Conservation (phyloP, 139 green algal genomes). For the Chlamydomonas applanata region DNA sequence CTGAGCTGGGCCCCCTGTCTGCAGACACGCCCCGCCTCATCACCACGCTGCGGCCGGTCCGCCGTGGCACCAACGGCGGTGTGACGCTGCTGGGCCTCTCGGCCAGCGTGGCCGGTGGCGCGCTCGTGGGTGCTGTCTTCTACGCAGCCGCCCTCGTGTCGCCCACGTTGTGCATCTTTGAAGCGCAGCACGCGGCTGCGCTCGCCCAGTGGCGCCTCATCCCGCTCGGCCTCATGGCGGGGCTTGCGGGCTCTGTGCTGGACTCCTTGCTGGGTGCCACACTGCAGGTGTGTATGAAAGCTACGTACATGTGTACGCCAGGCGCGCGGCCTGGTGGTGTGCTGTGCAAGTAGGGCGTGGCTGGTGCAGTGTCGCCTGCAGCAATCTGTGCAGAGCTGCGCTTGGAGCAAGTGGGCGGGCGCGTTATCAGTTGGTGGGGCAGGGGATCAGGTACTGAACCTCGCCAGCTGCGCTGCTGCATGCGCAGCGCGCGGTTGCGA, state of each 20-base stretch:
- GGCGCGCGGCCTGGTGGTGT: too few species aligned
- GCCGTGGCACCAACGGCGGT: slow-evolving; percentile 82
- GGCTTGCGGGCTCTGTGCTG: slow-evolving; percentile 82
- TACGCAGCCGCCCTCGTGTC: slow-evolving; percentile 52
- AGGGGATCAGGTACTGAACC: too few species aligned
- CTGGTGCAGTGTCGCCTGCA: background rate
- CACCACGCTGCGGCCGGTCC: slow-evolving; percentile 68
- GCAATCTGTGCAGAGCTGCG: background rate
- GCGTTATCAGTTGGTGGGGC: too few species aligned
- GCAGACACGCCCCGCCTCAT: slow-evolving; percentile 74
- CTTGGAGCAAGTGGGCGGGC: too few species aligned
- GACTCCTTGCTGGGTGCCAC: slow-evolving; percentile 93
- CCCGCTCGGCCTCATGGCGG: slow-evolving; percentile 64
- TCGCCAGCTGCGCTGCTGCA: too few species aligned
- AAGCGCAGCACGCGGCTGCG: slow-evolving; percentile 23
- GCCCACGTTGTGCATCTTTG: slow-evolving; percentile 59
- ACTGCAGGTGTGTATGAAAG: slow-evolving; percentile 65
- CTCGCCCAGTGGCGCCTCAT: slow-evolving; percentile 57
- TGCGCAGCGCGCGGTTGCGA: too few species aligned
- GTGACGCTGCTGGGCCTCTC: slow-evolving; percentile 74
- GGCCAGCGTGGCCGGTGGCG: slow-evolving; percentile 67
- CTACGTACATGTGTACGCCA: too few species aligned
- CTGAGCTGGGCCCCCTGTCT: slow-evolving; percentile 83
- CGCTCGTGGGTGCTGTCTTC: slow-evolving; percentile 73
- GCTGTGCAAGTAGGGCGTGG: background rate